Percentiles rank a stretch among this genome's conserved stretches.
Conservation (phyloP, 2,329 filamentous ascomycete species). For the Biscogniauxia marginata region DNA sequence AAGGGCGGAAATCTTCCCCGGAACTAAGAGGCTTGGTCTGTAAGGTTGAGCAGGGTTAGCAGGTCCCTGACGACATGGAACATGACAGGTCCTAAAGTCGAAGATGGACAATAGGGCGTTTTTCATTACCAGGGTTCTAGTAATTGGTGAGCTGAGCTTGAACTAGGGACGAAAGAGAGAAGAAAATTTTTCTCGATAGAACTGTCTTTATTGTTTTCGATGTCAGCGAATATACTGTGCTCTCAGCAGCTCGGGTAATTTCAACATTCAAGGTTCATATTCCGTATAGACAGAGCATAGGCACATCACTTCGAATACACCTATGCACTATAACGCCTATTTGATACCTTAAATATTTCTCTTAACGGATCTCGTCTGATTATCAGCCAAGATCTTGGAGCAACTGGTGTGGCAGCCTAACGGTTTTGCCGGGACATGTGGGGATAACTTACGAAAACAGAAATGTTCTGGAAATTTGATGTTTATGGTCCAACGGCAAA, state of each 20-base stretch:
- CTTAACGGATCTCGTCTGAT: background rate
- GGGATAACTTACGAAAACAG: background rate
- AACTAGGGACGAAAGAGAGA: background rate
- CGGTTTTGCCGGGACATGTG: background rate
- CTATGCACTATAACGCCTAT: background rate
- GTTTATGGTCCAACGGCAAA: background rate
- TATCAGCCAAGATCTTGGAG: background rate
- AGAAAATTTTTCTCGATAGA: background rate
- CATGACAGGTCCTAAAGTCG: slow-evolving; percentile 19
- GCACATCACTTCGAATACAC: background rate
- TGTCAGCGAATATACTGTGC: background rate
- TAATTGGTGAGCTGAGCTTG: background rate
- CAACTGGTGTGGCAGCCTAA: background rate
- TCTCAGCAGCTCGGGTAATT: background rate
- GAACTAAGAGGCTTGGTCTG: slow-evolving; percentile 16
- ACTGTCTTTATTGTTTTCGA: background rate
- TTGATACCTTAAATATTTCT: background rate
- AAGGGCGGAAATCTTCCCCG: slow-evolving; percentile 25
- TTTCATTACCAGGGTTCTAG: background rate
- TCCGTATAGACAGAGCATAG: background rate
- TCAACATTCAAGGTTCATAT: background rate
- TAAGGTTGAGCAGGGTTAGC: slow-evolving; percentile 13
- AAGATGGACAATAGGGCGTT: slow-evolving; percentile 8
- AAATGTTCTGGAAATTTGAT: background rate
- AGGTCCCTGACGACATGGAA: slow-evolving; percentile 20